phyloP scores from a whole-genome alignment of 176 grass and related monocot genomes.

The Thinopyrum elongatum region DNA sequence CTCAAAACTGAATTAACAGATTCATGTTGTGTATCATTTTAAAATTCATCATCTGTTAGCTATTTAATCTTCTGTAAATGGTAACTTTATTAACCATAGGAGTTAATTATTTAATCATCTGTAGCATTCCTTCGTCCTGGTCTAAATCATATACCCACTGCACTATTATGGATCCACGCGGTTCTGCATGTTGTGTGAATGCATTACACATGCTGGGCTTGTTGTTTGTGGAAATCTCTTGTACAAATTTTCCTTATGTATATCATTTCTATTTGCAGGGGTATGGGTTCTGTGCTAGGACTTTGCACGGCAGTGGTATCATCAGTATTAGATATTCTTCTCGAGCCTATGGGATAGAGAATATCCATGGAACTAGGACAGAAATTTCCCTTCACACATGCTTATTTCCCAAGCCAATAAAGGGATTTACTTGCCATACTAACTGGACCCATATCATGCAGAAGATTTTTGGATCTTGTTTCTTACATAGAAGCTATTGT shows the following conservation, averaged over 20 bases:
- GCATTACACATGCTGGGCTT: background rate
- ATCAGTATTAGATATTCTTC: slow-evolving; percentile 73
- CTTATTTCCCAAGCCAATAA: slow-evolving; percentile 69
- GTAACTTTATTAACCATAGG: background rate
- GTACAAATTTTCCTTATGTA: slow-evolving; percentile 1
- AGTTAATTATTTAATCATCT: background rate
- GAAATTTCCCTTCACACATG: slow-evolving; percentile 51
- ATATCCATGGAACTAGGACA: slow-evolving; percentile 61
- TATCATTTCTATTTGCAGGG: slow-evolving; percentile 56
- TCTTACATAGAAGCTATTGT: slow-evolving; percentile 40
- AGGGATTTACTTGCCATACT: slow-evolving; percentile 59
- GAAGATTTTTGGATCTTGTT: slow-evolving; percentile 59
- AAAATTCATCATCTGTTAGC: background rate
- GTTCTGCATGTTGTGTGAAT: slow-evolving; percentile 1
- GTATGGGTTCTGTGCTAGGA: slow-evolving; percentile 55
- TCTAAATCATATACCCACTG: slow-evolving; percentile 3
- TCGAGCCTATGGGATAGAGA: slow-evolving; percentile 70
- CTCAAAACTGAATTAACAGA: background rate
- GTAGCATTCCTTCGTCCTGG: background rate
- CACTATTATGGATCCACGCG: slow-evolving; percentile 13
- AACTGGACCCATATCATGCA: slow-evolving; percentile 62
- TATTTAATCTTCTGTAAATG: background rate
- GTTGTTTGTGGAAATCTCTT: background rate
- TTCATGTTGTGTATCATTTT: background rate
- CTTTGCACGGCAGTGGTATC: slow-evolving; percentile 58